Base-by-base conservation (phyloP, 768 basidiomycete species). In the Tricholoma saponaceum region DNA sequence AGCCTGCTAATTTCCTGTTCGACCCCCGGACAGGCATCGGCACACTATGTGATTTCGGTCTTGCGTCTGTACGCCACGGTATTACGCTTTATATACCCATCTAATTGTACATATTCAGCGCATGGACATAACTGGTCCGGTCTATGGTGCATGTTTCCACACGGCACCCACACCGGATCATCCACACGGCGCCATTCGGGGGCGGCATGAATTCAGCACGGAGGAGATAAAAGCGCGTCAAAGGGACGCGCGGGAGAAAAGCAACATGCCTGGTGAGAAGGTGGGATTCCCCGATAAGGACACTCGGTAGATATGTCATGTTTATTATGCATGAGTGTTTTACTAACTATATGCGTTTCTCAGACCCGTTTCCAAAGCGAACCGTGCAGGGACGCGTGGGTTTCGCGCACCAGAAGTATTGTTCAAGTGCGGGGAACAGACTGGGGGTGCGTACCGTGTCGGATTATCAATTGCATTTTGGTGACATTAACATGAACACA, bases 331-430 rank as follows among this genome's bases (percentile, higher is more conserved):
- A 30, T 1, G 8, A n/a, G n/a, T n/a, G 8, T n/a, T 1, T 44
- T 18, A 16, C 47, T 47, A 23, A 54, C 58, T 23, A 53, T 54
- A 41, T 33, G 30, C 53, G 12, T 28, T 49, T 14, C 23, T 13
- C 55, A 90, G 91, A 62, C 90, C 92, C 1, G 76, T 79, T 37
- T 89, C 92, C 53, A 95, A 95, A 70, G 95, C 97, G 2, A 98
- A 98, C 67, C 84, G 97, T 50, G 97, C 97, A 1, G 97, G 97
- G 3, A 99, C 97, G 12, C 76, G 97, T 65, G 97, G 97, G 0
- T 99, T 99, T 70, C 84, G 97, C 57, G 95, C 97, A 1, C 97
- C 97, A 0, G 97, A 99, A 66, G 96, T 99, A 2, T 72, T 99
- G 35, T 70, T 99, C 39, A 99, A 98, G 70, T 99, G 97, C 64